A percentile compares a stretch with the other conserved stretches of the same genome.
phyloP scores from a whole-genome alignment of 192 early-diverging fungal genomes.

The Spinellus fusiger region DNA sequence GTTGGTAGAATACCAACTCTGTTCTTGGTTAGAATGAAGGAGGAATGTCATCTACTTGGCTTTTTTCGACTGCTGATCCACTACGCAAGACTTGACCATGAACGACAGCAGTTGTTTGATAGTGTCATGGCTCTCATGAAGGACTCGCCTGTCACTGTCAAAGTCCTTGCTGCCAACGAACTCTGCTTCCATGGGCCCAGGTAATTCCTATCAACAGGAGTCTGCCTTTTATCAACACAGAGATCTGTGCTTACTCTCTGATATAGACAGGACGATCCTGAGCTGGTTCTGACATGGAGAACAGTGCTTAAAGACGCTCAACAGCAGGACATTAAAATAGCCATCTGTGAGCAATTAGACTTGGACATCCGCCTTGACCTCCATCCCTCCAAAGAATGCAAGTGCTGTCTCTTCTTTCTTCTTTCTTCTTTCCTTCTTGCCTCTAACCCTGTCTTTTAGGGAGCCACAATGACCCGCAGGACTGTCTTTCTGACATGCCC shows the following conservation, averaged over 20 bases:
- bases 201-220: not conserved
- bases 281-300: constrained; percentile 1
- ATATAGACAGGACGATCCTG: constrained; percentile 7
- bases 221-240: not conserved
- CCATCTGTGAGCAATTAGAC: constrained; percentile 1
- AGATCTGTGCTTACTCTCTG: not conserved
- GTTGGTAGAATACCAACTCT: not conserved
- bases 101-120: constrained; percentile 7
- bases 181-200: not conserved
- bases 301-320: not conserved
- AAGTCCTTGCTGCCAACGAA: not conserved
- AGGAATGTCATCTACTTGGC: constrained; percentile 10
- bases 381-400: not conserved
- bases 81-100: constrained; percentile 10
- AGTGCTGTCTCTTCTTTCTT: not conserved
- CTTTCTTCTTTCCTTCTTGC: not conserved
- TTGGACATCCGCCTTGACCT: constrained; percentile 1
- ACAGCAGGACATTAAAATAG: not conserved
- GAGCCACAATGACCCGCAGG: not conserved
- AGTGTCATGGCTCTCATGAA: not conserved
- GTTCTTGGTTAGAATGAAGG: constrained; percentile 10
- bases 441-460: not conserved
- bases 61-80: constrained; percentile 25
- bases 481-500: not conserved
- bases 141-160: not conserved